These are phyloP conservation scores for Solanum boliviense DNA, from an alignment of 257 asterid species.

Conservation along the genomic window DNA sequence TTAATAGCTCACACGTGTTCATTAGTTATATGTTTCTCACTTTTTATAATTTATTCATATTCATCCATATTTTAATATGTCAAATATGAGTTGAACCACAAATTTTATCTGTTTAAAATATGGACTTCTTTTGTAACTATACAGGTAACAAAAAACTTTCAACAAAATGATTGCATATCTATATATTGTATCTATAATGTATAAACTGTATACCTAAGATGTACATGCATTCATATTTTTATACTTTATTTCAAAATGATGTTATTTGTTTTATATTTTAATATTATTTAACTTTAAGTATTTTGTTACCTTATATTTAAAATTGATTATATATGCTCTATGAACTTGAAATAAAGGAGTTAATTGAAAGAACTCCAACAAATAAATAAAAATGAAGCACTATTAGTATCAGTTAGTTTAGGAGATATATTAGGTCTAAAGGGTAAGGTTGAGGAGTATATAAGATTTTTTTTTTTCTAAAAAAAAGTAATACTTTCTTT, in stretches of 20 bases:
- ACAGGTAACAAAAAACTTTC: not conserved
- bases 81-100: not conserved
- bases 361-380: not conserved
- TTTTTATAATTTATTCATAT: too few relatives aligned
- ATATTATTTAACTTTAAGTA: too few relatives aligned
- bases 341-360: not conserved
- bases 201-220: not conserved
- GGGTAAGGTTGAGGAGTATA: not conserved
- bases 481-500: too few relatives aligned
- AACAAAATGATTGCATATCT: not conserved
- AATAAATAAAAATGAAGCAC: not conserved
- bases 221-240: too few relatives aligned
- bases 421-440: not conserved
- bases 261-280: too few relatives aligned
- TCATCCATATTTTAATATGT: too few relatives aligned
- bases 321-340: not conserved
- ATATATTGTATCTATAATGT: too few relatives aligned
- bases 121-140: too few relatives aligned
- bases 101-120: too few relatives aligned
- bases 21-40: not conserved
- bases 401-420: too few relatives aligned
- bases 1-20: not conserved
- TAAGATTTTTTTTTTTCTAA: too few relatives aligned
- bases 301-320: not conserved
- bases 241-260: not conserved